phyloP scores from a whole-genome alignment of 495 filamentous ascomycete genomes.

The Aspergillus egyptiacus region DNA sequence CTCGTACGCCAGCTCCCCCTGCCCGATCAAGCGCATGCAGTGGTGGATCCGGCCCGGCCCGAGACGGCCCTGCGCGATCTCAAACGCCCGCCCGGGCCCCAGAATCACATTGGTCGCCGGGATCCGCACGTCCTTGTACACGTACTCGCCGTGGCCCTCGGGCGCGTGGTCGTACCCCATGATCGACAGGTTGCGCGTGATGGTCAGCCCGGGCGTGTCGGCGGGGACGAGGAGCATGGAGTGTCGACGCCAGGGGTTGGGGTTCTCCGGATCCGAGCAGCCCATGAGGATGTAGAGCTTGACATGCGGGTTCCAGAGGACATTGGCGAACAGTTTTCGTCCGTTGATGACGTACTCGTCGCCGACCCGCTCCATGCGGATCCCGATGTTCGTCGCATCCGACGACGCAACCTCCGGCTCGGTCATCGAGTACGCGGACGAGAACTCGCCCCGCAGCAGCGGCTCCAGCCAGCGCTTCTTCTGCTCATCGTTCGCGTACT shows the following conservation, averaged over 20 bases:
- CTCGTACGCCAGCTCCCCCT: conserved; percentile 6
- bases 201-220: conserved; percentile 10
- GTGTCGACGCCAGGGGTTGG: neutral
- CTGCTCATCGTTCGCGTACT: conserved; percentile 11
- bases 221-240: conserved; percentile 6
- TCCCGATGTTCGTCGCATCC: conserved; percentile 9
- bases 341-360: conserved; percentile 13
- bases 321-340: neutral
- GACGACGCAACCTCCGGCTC: conserved; percentile 11
- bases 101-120: conserved; percentile 8
- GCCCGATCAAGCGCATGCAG: conserved; percentile 11
- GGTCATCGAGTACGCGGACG: conserved; percentile 13
- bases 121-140: conserved; percentile 7
- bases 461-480: conserved; percentile 4
- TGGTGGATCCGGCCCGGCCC: conserved; percentile 15
- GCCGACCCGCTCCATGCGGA: neutral
- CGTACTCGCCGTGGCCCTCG: conserved; percentile 7
- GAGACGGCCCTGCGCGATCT: conserved; percentile 11
- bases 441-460: neutral
- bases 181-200: conserved; percentile 8
- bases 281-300: conserved; percentile 11
- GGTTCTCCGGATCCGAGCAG: conserved; percentile 1
- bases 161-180: conserved; percentile 12
- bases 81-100: conserved; percentile 6
- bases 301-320: neutral